phyloP scores from a whole-genome alignment of 441 rosid genomes.

The Viola pubescens region DNA sequence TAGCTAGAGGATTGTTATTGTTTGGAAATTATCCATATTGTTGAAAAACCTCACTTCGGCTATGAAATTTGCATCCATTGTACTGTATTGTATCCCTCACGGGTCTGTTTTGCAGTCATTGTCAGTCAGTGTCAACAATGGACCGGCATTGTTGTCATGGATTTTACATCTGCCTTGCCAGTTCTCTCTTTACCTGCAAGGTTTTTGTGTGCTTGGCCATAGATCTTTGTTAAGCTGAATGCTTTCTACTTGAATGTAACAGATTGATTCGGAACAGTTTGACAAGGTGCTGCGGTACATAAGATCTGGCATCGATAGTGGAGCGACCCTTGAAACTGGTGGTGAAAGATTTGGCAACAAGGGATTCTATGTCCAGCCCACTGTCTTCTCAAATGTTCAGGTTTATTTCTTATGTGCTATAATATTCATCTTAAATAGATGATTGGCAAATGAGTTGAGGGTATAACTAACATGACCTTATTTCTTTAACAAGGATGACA shows the following conservation, averaged over 20 bases:
- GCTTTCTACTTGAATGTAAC: constrained; percentile 14
- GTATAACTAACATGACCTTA: neutral
- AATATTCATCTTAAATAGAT: neutral
- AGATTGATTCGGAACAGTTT: constrained; percentile 69
- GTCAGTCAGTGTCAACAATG: no score
- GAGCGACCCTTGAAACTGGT: constrained; percentile 82
- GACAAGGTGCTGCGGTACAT: constrained; percentile 64
- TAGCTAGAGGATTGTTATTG: no score
- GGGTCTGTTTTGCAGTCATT: neutral
- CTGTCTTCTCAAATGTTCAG: constrained; percentile 80
- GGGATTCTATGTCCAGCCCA: constrained; percentile 81
- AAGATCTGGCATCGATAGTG: constrained; percentile 54
- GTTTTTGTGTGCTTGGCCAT: neutral
- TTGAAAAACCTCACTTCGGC: no score
- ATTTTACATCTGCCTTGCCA: neutral
- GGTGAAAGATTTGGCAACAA: constrained; percentile 58
- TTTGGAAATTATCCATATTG: no score
- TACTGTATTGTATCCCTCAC: neutral
- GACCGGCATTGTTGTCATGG: no score
- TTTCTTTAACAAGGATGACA: constrained; percentile 42
- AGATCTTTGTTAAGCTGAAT: neutral
- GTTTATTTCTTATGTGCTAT: constrained; percentile 20
- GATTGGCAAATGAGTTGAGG: neutral
- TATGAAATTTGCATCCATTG: neutral
- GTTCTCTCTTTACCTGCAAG: neutral